Percentiles rank a stretch among this genome's conserved stretches.
Evolutionary conservation across 73 alveolate species (phyloP).

Genomic region (Blepharisma stoltei): DNA sequence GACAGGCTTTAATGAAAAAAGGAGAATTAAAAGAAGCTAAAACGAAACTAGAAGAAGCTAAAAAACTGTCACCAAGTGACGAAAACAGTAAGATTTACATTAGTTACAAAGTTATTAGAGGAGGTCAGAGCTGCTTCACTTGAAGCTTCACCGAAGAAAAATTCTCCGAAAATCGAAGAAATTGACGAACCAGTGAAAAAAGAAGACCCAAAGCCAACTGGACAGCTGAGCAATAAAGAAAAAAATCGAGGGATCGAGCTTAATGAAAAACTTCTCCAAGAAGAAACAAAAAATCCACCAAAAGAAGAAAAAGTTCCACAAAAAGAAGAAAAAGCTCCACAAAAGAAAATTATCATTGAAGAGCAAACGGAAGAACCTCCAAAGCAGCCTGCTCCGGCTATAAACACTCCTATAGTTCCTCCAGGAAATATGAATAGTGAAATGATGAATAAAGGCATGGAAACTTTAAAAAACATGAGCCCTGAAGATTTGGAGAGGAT

Average conservation of each 20-base stretch:
- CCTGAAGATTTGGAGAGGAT: background rate
- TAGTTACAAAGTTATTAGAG: background rate
- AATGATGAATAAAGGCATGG: conserved; percentile 2
- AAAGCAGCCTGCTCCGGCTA: too few species aligned
- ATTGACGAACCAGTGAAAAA: background rate
- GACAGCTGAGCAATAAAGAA: background rate
- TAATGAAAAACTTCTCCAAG: background rate
- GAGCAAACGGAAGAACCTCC: background rate
- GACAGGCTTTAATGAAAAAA: conserved; percentile 3
- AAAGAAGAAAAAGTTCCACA: background rate
- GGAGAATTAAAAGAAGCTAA: background rate
- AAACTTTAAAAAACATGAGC: background rate
- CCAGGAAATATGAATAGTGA: background rate
- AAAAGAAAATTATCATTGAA: background rate
- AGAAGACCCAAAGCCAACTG: background rate
- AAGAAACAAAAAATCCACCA: background rate
- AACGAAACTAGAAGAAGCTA: background rate
- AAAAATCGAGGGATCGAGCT: background rate
- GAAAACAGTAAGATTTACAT: background rate
- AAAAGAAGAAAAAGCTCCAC: background rate
- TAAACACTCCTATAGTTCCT: too few species aligned
- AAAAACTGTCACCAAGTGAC: conserved; percentile 11
- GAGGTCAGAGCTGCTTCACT: background rate
- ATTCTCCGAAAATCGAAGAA: background rate
- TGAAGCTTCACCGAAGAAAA: background rate